phyloP scores from a whole-genome alignment of 345 rosid species.

The Salix arbutifolia region DNA sequence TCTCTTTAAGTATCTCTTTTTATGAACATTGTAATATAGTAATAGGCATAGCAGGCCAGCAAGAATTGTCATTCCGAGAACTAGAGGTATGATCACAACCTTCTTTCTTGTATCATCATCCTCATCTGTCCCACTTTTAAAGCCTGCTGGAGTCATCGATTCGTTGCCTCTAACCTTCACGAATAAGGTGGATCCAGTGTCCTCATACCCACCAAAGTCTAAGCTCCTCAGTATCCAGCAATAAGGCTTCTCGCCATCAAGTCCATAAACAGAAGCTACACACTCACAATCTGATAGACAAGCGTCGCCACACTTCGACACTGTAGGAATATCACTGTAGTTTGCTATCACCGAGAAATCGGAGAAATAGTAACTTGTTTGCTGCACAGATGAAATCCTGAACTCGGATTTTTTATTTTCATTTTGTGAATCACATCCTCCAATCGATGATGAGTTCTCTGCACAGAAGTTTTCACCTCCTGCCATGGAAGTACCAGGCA shows the following conservation, averaged over 20 bases:
- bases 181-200: constrained; percentile 71
- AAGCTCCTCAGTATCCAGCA: constrained; percentile 77
- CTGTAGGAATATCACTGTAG: constrained; percentile 53
- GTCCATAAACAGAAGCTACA: constrained; percentile 80
- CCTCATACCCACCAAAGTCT: constrained; percentile 77
- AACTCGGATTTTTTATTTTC: constrained; percentile 32
- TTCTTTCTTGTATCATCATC: constrained; percentile 24
- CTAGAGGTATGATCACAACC: constrained; percentile 57
- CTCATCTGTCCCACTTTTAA: constrained; percentile 5
- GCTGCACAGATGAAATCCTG: constrained; percentile 56
- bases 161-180: constrained; percentile 55
- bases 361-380: constrained; percentile 73
- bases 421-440: constrained; percentile 38
- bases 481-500: constrained; percentile 56
- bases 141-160: constrained; percentile 20
- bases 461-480: constrained; percentile 39
- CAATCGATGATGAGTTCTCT: constrained; percentile 40
- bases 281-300: constrained; percentile 77
- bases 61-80: constrained; percentile 53
- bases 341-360: constrained; percentile 58
- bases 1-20: constrained; percentile 49
- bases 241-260: constrained; percentile 81
- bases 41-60: constrained; percentile 60
- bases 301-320: constrained; percentile 63
- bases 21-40: constrained; percentile 56